phyloP scores from a whole-genome alignment of 306 rosid species.

The Prunus kanzakura region DNA sequence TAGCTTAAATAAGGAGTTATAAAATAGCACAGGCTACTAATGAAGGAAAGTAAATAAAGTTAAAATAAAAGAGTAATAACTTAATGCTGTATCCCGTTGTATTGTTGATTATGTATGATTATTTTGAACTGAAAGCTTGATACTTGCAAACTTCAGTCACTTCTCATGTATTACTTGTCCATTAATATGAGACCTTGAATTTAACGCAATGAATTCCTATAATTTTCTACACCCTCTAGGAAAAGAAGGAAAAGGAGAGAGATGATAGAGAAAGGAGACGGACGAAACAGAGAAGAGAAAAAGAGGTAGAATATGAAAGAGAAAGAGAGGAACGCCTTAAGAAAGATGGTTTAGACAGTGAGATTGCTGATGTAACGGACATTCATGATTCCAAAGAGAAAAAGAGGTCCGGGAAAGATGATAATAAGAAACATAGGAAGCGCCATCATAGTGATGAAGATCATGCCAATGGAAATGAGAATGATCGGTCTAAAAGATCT shows the following conservation, averaged over 20 bases:
- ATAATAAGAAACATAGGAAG: slow-evolving; percentile 52
- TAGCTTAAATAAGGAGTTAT: too few species aligned
- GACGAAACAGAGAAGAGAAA: slow-evolving; percentile 68
- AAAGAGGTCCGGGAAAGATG: slow-evolving; percentile 50
- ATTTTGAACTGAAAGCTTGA: background rate
- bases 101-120: too few species aligned
- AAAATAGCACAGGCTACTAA: background rate
- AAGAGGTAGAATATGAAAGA: slow-evolving; percentile 59
- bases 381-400: slow-evolving; percentile 49
- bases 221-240: slow-evolving; percentile 43
- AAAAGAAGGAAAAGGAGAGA: slow-evolving; percentile 75
- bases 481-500: slow-evolving; percentile 63
- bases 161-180: background rate
- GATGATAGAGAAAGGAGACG: slow-evolving; percentile 75
- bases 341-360: slow-evolving; percentile 63
- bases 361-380: slow-evolving; percentile 51
- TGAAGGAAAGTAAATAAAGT: background rate
- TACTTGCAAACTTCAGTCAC: background rate
- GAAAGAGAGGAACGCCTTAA: slow-evolving; percentile 57
- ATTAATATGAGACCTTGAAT: background rate
- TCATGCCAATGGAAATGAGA: slow-evolving; percentile 50
- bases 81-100: too few species aligned
- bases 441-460: slow-evolving; percentile 65
- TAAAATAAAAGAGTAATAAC: background rate
- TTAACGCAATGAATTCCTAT: background rate